Percentiles rank a stretch among this genome's conserved stretches.
These are phyloP conservation scores for Penicillium sp. DNA, from an alignment of 2,329 filamentous ascomycete species.

Conservation along the genomic window DNA sequence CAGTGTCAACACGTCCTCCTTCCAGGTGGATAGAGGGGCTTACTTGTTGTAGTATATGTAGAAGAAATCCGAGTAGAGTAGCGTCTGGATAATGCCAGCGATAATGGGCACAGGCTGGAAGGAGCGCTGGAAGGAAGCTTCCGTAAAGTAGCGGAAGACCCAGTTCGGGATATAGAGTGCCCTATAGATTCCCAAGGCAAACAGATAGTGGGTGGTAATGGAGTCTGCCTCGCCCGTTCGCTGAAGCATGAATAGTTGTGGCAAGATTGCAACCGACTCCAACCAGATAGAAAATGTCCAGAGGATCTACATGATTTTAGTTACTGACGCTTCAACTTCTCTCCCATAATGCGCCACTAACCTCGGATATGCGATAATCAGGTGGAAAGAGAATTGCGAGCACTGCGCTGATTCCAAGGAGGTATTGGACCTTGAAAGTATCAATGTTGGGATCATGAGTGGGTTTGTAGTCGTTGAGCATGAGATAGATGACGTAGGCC, in stretches of 20 bases:
- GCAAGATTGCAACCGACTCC: slow-evolving; percentile 92
- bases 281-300: slow-evolving; percentile 99
- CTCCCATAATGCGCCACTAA: slow-evolving; percentile 27
- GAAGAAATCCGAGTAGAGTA: slow-evolving; percentile 98
- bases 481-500: slow-evolving; percentile 93
- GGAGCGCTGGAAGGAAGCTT: slow-evolving; percentile 75
- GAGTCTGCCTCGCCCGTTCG: slow-evolving; percentile 96
- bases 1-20: neutral
- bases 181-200: slow-evolving; percentile 86
- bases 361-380: slow-evolving; percentile 72
- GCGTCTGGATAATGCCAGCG: slow-evolving; percentile 87
- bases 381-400: slow-evolving; percentile 82
- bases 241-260: slow-evolving; percentile 97
- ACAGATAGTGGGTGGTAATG: slow-evolving; percentile 98
- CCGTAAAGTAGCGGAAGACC: slow-evolving; percentile 84
- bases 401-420: slow-evolving; percentile 75
- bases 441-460: slow-evolving; percentile 96
- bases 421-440: slow-evolving; percentile 95
- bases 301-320: slow-evolving; percentile 61
- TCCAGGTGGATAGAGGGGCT: slow-evolving; percentile 30
- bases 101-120: slow-evolving; percentile 85
- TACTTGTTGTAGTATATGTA: slow-evolving; percentile 98
- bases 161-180: slow-evolving; percentile 98
- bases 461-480: slow-evolving; percentile 96
- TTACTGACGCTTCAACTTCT: slow-evolving; percentile 11